Percentiles rank a stretch among this genome's conserved stretches.
phyloP scores from a whole-genome alignment of 2,329 filamentous ascomycete genomes.

The Hyphodiscus sp. region DNA sequence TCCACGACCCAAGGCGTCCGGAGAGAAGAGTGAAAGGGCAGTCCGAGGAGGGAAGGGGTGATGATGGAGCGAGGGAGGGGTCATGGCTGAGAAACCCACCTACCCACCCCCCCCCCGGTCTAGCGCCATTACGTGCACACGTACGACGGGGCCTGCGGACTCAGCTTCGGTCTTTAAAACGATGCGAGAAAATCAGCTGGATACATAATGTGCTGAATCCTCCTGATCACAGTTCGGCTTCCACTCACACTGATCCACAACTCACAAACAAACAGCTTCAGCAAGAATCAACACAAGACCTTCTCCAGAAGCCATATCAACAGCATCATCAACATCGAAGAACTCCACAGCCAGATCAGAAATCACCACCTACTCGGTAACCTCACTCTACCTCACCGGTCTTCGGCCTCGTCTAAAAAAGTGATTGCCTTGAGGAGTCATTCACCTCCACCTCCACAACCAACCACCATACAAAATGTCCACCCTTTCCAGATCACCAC shows the following conservation, averaged over 20 bases:
- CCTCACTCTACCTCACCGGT: neutral
- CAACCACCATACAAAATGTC: neutral
- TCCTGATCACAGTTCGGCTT: neutral
- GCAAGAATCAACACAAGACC: neutral
- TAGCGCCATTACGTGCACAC: no score
- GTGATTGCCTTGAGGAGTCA: neutral
- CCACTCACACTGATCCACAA: neutral
- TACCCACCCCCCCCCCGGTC: no score
- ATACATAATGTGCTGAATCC: neutral
- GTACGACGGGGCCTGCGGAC: neutral
- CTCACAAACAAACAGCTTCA: neutral
- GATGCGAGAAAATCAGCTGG: neutral
- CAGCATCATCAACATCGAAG: neutral
- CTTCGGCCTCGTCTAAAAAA: neutral
- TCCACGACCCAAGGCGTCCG: no score
- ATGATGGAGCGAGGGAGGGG: no score
- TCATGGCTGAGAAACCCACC: no score
- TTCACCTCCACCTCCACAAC: neutral
- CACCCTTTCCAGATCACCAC: neutral
- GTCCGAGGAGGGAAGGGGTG: no score
- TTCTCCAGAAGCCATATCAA: neutral
- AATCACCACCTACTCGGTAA: neutral
- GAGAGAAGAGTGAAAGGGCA: no score
- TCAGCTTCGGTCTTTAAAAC: neutral
- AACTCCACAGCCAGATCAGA: neutral